Conservation (phyloP, 2,329 filamentous ascomycete genomes). For the Fusarium dimerum region DNA sequence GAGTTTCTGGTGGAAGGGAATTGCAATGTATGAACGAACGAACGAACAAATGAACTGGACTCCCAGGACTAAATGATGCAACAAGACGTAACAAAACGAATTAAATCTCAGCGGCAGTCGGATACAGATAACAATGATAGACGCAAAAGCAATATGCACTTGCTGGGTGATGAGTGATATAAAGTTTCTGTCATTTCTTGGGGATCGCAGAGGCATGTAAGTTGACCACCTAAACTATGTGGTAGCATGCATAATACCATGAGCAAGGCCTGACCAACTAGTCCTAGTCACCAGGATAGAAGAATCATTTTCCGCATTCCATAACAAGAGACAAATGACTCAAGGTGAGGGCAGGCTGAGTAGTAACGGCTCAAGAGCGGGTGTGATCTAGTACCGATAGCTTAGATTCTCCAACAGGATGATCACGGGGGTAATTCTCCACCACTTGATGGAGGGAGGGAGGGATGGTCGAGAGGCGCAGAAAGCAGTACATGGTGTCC, state of each 20-base stretch:
- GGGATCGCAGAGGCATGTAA: background rate
- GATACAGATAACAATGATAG: constrained; percentile 10
- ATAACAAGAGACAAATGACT: constrained; percentile 7
- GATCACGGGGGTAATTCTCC: constrained; percentile 20
- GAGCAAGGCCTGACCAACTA: background rate
- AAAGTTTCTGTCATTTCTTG: constrained; percentile 14
- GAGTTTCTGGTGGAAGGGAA: constrained; percentile 3
- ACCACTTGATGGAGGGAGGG: constrained; percentile 16
- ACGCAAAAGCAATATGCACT: constrained; percentile 5
- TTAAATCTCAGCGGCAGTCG: constrained; percentile 7
- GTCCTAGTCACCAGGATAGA: background rate
- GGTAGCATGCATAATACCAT: constrained; percentile 9
- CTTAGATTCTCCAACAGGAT: background rate
- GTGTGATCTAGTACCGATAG: constrained; percentile 15
- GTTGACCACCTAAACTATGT: constrained; percentile 10
- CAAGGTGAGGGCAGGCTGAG: constrained; percentile 9
- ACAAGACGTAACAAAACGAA: background rate
- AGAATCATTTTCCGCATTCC: constrained; percentile 3
- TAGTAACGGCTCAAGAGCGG: constrained; percentile 20
- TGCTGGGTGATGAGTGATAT: constrained; percentile 17
- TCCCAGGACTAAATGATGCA: constrained; percentile 17
- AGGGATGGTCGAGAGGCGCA: background rate
- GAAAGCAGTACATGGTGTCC: constrained; percentile 14
- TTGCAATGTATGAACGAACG: background rate
- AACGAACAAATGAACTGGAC: constrained; percentile 12